These are phyloP conservation scores for Hymenoscyphus salicellus DNA, from an alignment of 2,329 filamentous ascomycete genomes.

Conservation along the genomic window DNA sequence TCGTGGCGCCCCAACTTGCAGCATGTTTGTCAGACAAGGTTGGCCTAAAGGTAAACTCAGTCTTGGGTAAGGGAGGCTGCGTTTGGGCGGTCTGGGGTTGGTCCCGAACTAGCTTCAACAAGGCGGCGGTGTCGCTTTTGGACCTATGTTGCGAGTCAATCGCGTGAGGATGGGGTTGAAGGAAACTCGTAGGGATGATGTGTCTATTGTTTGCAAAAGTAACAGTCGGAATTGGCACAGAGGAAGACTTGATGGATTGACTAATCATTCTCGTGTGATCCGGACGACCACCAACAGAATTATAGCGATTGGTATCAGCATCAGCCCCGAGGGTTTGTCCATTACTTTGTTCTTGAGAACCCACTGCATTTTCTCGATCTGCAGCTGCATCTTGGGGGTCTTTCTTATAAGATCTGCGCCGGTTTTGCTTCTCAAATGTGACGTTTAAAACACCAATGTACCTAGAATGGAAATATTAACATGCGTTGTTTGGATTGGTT, in stretches of 20 bases:
- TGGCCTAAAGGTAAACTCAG: constrained; percentile 37
- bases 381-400: constrained; percentile 44
- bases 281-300: constrained; percentile 33
- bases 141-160: constrained; percentile 25
- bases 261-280: constrained; percentile 52
- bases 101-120: constrained; percentile 38
- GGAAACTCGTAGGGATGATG: constrained; percentile 81
- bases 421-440: constrained; percentile 81
- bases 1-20: constrained; percentile 84
- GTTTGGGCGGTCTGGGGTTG: constrained; percentile 24
- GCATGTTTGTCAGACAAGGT: constrained; percentile 54
- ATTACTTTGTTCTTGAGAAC: constrained; percentile 19
- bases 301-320: constrained; percentile 19
- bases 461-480: constrained; percentile 46
- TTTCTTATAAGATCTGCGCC: constrained; percentile 57
- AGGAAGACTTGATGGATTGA: constrained; percentile 69
- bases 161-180: constrained; percentile 56
- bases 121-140: constrained; percentile 24
- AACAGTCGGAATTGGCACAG: constrained; percentile 76
- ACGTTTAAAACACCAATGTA: constrained; percentile 98
- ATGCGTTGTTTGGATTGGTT: neutral
- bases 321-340: constrained; percentile 8
- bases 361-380: constrained; percentile 29
- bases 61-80: constrained; percentile 19
- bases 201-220: constrained; percentile 93